Conservation (phyloP, 2,329 filamentous ascomycete species). For the Hypoxylon sp. region DNA sequence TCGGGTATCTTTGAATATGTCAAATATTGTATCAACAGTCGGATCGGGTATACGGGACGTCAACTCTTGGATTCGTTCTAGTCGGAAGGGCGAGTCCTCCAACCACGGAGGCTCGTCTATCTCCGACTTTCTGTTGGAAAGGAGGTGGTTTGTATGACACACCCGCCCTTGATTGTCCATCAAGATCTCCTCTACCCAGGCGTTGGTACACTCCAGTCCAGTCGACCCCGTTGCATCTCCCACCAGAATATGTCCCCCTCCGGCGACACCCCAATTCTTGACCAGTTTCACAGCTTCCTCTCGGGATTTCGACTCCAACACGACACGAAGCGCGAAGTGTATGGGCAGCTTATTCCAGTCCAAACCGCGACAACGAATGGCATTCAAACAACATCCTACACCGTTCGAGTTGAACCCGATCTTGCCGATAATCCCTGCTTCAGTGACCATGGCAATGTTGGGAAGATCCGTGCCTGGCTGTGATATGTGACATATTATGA, state of each 20-base stretch:
- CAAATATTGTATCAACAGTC: slow-evolving; percentile 30
- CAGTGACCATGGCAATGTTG: slow-evolving; percentile 63
- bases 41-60: slow-evolving; percentile 24
- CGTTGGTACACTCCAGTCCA: slow-evolving; percentile 56
- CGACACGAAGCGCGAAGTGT: slow-evolving; percentile 66
- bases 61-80: slow-evolving; percentile 42
- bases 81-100: slow-evolving; percentile 41
- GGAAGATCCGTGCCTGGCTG: slow-evolving; percentile 52
- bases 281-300: slow-evolving; percentile 56
- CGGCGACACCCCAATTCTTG: slow-evolving; percentile 55
- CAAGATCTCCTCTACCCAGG: slow-evolving; percentile 41
- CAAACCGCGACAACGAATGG: slow-evolving; percentile 65
- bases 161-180: slow-evolving; percentile 47
- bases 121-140: slow-evolving; percentile 43
- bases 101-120: slow-evolving; percentile 46
- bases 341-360: slow-evolving; percentile 61
- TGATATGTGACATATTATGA: slow-evolving; percentile 57
- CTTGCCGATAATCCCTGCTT: slow-evolving; percentile 69
- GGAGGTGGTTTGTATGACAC: slow-evolving; percentile 57
- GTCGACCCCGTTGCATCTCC: slow-evolving; percentile 53
- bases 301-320: slow-evolving; percentile 60
- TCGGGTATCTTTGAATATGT: slow-evolving; percentile 43
- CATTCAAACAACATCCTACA: slow-evolving; percentile 69
- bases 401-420: slow-evolving; percentile 69
- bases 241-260: slow-evolving; percentile 60